phyloP scores from a whole-genome alignment of 768 basidiomycete genomes.

The Collybiopsis confluens region DNA sequence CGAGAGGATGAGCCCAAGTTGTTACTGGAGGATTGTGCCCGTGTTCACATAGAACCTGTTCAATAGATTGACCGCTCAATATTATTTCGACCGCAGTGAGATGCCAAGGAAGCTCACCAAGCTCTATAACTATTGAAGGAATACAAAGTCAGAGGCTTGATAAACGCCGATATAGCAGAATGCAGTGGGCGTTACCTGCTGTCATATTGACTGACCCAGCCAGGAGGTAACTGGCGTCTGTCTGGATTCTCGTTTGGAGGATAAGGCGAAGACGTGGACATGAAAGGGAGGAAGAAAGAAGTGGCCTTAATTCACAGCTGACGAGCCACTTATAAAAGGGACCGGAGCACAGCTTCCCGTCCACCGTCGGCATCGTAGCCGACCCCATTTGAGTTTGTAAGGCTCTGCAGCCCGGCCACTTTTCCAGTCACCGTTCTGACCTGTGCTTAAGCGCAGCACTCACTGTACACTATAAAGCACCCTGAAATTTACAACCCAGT shows the following conservation, averaged over 20 bases:
- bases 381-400: too few relatives aligned
- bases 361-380: too few relatives aligned
- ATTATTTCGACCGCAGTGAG: too few relatives aligned
- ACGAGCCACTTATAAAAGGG: too few relatives aligned
- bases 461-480: too few relatives aligned
- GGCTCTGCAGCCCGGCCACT: too few relatives aligned
- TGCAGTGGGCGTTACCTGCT: conserved; percentile 44
- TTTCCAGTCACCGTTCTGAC: too few relatives aligned
- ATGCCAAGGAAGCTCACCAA: conserved; percentile 42
- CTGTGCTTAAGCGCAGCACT: too few relatives aligned
- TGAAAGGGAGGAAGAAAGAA: conserved; percentile 3
- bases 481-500: too few relatives aligned
- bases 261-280: conserved; percentile 7
- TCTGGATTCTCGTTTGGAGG: conserved; percentile 7
- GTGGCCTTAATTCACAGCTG: too few relatives aligned
- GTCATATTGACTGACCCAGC: conserved; percentile 70
- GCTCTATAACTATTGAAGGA: conserved; percentile 46
- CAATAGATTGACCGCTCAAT: too few relatives aligned
- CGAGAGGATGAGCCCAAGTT: conserved; percentile 70
- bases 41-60: conserved; percentile 79
- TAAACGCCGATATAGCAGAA: background rate
- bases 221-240: conserved; percentile 53
- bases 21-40: conserved; percentile 55
- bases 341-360: too few relatives aligned
- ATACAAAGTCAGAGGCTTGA: conserved; percentile 15